Evolutionary conservation across 1,284 basidiomycete genomes (phyloP).

Genomic region (Xanthoconium separans): DNA sequence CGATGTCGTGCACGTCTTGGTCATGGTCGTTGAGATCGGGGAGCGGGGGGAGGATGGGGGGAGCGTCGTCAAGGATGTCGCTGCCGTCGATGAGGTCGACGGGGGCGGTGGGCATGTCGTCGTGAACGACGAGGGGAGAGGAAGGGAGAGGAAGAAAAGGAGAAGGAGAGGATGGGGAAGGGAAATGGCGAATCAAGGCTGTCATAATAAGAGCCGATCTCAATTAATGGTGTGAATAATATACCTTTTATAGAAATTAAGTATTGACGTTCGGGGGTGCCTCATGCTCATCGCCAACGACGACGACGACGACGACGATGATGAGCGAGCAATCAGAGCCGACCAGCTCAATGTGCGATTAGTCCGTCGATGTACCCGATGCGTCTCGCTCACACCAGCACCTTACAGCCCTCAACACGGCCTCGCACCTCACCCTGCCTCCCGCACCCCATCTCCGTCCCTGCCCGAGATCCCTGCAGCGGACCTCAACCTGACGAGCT

Average conservation of each 20-base stretch:
- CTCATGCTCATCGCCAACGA: slow-evolving; percentile 29
- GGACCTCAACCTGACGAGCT: slow-evolving; percentile 47
- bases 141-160: background rate
- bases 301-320: slow-evolving; percentile 4
- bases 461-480: slow-evolving; percentile 56
- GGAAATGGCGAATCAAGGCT: slow-evolving; percentile 21
- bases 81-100: slow-evolving; percentile 14
- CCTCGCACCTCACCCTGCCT: slow-evolving; percentile 18
- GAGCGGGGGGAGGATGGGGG: slow-evolving; percentile 15
- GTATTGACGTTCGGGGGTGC: slow-evolving; percentile 6
- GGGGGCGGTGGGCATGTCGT: slow-evolving; percentile 23
- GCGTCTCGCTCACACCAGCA: slow-evolving; percentile 20
- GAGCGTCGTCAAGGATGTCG: slow-evolving; percentile 20
- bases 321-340: slow-evolving; percentile 28
- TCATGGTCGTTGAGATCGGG: slow-evolving; percentile 25
- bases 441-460: slow-evolving; percentile 35
- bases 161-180: slow-evolving; percentile 17
- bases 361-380: slow-evolving; percentile 2
- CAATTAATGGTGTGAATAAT: slow-evolving; percentile 27
- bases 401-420: slow-evolving; percentile 18
- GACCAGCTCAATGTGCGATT: slow-evolving; percentile 24
- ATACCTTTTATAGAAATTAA: slow-evolving; percentile 5
- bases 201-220: slow-evolving; percentile 35
- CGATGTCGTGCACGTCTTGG: slow-evolving; percentile 33
- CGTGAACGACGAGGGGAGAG: slow-evolving; percentile 1